Evolutionary conservation across 176 grass and related monocot species (phyloP).

Genomic region (Phoenix roebelenii): DNA sequence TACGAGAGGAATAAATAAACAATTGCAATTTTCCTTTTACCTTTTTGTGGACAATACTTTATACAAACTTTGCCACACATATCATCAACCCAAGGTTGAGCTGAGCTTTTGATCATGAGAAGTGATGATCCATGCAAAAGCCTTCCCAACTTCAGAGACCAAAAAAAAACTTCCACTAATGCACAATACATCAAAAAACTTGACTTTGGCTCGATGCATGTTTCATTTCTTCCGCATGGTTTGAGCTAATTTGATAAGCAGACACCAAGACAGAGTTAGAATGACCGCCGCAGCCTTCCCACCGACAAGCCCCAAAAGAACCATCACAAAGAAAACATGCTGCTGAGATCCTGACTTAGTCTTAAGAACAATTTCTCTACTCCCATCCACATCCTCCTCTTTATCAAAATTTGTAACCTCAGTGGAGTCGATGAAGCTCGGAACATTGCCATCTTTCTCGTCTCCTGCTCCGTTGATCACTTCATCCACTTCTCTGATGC

Average conservation of each 20-base stretch:
- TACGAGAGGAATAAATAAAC: no score
- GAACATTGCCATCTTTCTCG: conserved; percentile 10
- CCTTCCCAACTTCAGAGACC: no score
- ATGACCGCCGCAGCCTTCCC: conserved; percentile 52
- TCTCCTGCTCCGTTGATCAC: not conserved
- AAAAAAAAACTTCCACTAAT: no score
- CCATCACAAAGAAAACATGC: conserved; percentile 21
- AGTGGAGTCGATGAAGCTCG: conserved; percentile 1
- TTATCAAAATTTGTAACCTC: not conserved
- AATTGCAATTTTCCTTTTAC: no score
- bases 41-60: no score
- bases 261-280: conserved; percentile 37
- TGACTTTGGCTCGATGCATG: no score
- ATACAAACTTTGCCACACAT: no score
- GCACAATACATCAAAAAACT: no score
- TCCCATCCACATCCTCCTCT: not conserved
- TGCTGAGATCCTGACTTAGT: conserved; percentile 17
- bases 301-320: conserved; percentile 50
- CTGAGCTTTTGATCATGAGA: no score
- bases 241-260: conserved; percentile 25
- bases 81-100: no score
- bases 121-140: no score
- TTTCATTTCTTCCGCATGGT: conserved; percentile 6
- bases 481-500: conserved; percentile 8
- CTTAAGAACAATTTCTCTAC: not conserved